A percentile compares a stretch with the other conserved stretches of the same genome.
Evolutionary conservation across 345 rosid genomes (phyloP).

Genomic region (Eucalyptus brandiana): DNA sequence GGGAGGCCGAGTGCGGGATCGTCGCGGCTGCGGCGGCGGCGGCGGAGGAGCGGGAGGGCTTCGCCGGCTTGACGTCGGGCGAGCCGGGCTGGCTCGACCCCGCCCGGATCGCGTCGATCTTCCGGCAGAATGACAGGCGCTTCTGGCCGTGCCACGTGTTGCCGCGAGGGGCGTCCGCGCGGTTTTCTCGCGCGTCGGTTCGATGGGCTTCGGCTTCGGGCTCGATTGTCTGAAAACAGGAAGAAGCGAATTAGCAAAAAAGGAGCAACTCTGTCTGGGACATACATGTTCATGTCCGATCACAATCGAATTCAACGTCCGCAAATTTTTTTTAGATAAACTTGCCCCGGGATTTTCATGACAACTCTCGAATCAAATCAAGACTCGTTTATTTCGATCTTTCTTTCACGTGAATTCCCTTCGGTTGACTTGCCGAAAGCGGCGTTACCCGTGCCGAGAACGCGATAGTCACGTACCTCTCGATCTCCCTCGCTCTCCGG

Average conservation of each 20-base stretch:
- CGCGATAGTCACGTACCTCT: background rate
- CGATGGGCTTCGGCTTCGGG: background rate
- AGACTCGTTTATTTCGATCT: background rate
- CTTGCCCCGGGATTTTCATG: background rate
- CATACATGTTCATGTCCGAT: background rate
- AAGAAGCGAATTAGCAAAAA: background rate
- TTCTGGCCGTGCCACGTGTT: background rate
- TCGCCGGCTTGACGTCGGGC: background rate
- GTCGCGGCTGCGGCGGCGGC: background rate
- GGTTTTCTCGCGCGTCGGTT: slow-evolving; percentile 5
- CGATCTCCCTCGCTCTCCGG: background rate
- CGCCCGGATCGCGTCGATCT: slow-evolving; percentile 3
- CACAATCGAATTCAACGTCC: background rate
- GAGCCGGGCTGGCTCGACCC: slow-evolving; percentile 13
- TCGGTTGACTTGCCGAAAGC: background rate
- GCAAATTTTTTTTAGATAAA: too few relatives aligned
- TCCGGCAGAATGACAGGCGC: slow-evolving; percentile 1
- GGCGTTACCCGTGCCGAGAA: background rate
- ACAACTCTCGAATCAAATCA: background rate
- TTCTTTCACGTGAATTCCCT: background rate
- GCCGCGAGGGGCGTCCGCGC: background rate
- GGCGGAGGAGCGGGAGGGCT: background rate
- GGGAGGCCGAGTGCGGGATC: background rate
- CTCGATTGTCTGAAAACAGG: background rate
- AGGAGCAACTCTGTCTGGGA: background rate